These are phyloP conservation scores for Ophiorrhiza pumila DNA, from an alignment of 257 asterid species.

Conservation along the genomic window DNA sequence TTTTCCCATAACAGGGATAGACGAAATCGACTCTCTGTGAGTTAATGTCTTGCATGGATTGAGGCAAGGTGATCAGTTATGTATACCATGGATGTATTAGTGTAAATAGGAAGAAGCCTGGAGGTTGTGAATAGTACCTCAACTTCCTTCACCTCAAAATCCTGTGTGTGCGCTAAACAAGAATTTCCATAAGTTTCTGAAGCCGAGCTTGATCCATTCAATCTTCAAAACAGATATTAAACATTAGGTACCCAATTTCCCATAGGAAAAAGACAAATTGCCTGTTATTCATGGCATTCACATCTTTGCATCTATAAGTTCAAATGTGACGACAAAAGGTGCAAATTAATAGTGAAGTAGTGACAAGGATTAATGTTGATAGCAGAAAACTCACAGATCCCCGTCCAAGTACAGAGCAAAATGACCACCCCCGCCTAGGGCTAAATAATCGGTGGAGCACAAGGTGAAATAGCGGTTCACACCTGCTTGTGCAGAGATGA, in stretches of 20 bases:
- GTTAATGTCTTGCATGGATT: not conserved
- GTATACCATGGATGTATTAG: not conserved
- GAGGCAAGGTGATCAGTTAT: conserved; percentile 5
- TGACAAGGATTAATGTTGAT: conserved; percentile 1
- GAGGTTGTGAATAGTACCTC: conserved; percentile 58
- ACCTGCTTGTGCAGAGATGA: conserved; percentile 41
- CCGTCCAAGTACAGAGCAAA: conserved; percentile 88
- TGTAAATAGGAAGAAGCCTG: not conserved
- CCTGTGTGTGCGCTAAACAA: conserved; percentile 61
- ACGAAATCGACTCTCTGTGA: not conserved
- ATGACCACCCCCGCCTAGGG: conserved; percentile 94
- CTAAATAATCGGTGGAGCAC: conserved; percentile 74
- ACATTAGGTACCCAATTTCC: not conserved
- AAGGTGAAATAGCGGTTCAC: conserved; percentile 73
- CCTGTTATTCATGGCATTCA: not conserved
- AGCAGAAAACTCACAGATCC: conserved; percentile 64
- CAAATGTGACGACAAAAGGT: not conserved
- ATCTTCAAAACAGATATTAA: conserved; percentile 31
- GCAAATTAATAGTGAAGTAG: not conserved
- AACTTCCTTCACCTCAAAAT: conserved; percentile 75
- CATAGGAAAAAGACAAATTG: not conserved
- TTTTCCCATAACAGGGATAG: not conserved
- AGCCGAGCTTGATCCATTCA: conserved; percentile 78
- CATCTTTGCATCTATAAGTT: not conserved
- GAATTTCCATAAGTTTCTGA: conserved; percentile 89